Evolutionary conservation across 2,329 filamentous ascomycete species (phyloP), one percentile per base, ranked within the genome.

Genomic region (Penicillium sp.): DNA sequence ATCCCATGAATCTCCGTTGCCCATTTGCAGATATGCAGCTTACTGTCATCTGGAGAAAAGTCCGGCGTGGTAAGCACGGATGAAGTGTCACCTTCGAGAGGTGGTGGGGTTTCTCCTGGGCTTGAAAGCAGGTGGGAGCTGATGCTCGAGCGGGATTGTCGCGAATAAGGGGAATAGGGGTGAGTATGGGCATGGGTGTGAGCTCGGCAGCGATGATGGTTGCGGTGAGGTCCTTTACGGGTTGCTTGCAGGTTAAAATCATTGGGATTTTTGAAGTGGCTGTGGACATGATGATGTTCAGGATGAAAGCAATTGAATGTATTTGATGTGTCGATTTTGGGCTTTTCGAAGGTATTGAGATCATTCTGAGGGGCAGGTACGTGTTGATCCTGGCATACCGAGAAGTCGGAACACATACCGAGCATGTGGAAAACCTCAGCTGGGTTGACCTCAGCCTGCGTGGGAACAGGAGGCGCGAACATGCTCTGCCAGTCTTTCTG

Each of bases 1-100:
- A 67, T 57, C 2, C 71, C 71, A 13, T 66, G 56, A 3, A 61
- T 54, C 1, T 50, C 62, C 3, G 60, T 60, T 25, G 65, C 59
- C 72, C 74, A 77, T 58, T 68, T 74, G 60, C 74, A 77, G 12
- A 73, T 61, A 55, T 72, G 67, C n/a, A 68, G 37, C n/a, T 73
- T 70, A 18, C 35, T 60, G 25, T 74, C 70, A 2, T 63, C 60
- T 1, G 48, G 39, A 23, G 65, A 60, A 46, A 68, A 68, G 15
- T 72, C 68, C 6, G 73, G 71, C 31, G 70, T 74, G 6, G 71
- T 75, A 52, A 75, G 60, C 3, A 70, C 61, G 0, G 73, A 73
- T 1, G 72, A 70, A 4, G 61, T 52, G 18, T 67, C 68, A 16
- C 65, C 64, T 29, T 75, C 72, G 34, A 74, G 58, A 13, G 70